Base-by-base conservation (phyloP, 1,284 basidiomycete species). In the Heterobasidion occidentale region DNA sequence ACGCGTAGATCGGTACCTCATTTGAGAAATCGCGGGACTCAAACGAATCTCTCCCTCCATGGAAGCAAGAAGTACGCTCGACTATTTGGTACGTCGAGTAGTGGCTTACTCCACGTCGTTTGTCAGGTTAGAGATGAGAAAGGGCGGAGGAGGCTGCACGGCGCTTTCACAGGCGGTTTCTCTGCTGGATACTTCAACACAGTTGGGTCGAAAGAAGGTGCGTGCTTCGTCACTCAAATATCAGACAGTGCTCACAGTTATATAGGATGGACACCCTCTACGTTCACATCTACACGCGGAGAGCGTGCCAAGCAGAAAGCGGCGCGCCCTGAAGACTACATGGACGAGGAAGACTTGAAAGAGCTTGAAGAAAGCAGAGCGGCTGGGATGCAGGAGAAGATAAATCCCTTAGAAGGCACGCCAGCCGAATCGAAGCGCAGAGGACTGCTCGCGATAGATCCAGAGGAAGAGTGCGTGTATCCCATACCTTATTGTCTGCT, bases 331-430 rank as follows among this genome's bases (percentile, higher is more conserved):
- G 92, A 98, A 68, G 96, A 98, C 69, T 98, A 94, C 69, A 99
- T 99, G 96, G 96, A 99, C 71, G 96, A 98, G 48, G 97, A 99
- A 72, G 96, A 98, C 70, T 73, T 96, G n/a, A 83, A 86, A 44
- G 91, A 92, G 60, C 69, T 89, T 59, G 81, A 79, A 45, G 90
- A 92, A 51, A 82, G 81, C 62, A 78, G 86, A 61, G 83, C 82
- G 9, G 79, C 90, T 4, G 88, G 92, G 65, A 84, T 83, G n/a
- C 81, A 83, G 19, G 86, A 90, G 38, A 79, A 84, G 70, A 89
- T 84, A 81, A 84, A 89, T 57, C 68, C 87, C 17, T 72, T 80
- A 1, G 83, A 78, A 8, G 81, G 80, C 0, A 82, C 81, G 1
- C 75, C 80, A 58, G 75, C 77, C 0, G 83, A 82, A 60, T 66